These are phyloP conservation scores for Jaenimonas drosophilae DNA, from an alignment of 208 protist species.

Conservation along the genomic window DNA sequence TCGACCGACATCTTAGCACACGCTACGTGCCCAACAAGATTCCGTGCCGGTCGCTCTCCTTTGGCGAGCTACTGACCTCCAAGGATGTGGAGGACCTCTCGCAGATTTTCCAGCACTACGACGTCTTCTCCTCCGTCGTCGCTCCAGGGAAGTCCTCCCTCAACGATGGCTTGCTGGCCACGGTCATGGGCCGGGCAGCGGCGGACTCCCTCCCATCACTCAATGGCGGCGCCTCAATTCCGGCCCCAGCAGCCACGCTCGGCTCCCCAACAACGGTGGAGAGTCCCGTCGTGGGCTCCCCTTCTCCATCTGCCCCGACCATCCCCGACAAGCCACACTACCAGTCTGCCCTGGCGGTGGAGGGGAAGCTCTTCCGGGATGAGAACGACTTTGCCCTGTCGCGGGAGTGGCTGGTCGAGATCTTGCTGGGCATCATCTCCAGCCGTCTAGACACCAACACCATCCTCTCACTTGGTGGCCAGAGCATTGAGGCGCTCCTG, in stretches of 20 bases:
- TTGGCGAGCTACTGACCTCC: conserved; percentile 30
- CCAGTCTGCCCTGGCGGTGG: neutral
- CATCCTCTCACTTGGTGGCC: neutral
- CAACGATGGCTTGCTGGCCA: neutral
- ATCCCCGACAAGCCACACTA: conserved; percentile 2
- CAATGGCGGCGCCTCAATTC: neutral
- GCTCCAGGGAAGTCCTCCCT: neutral
- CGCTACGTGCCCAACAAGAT: conserved; percentile 72
- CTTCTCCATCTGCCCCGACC: neutral
- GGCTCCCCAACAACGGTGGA: conserved; percentile 1
- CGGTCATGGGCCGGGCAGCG: neutral
- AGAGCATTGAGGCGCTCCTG: neutral
- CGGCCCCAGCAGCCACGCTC: neutral
- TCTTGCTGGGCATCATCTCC: conserved; percentile 28
- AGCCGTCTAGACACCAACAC: conserved; percentile 5
- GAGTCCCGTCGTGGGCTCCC: neutral
- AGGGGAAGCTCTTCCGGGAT: conserved; percentile 12
- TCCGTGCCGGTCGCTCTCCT: conserved; percentile 45
- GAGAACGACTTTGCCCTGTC: conserved; percentile 38
- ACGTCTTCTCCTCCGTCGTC: conserved; percentile 13
- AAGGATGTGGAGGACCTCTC: conserved; percentile 37
- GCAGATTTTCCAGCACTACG: conserved; percentile 27
- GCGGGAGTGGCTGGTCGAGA: conserved; percentile 52
- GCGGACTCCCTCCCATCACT: neutral
- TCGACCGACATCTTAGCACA: conserved; percentile 46